Percentiles rank a stretch among this genome's conserved stretches.
Conservation (phyloP, 2,329 filamentous ascomycete species). For the Ophiocordyceps camponoti-rufipedis region DNA sequence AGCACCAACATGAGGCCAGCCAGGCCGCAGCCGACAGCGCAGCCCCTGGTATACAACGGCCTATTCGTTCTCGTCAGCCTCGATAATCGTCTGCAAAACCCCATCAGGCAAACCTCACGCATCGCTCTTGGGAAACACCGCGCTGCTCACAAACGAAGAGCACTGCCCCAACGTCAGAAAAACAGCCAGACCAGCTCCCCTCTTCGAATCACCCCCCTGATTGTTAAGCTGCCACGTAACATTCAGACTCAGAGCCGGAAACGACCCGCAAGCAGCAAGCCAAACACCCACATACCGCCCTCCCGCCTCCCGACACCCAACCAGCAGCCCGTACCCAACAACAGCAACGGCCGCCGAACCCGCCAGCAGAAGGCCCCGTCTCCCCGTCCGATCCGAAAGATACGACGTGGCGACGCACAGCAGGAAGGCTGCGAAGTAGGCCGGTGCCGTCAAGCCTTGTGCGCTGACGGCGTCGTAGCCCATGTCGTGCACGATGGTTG, state of each 20-base stretch:
- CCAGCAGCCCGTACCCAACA: constrained; percentile 13
- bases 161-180: constrained; percentile 11
- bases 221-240: constrained; percentile 15
- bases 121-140: constrained; percentile 8
- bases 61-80: constrained; percentile 1
- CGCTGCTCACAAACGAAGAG: constrained; percentile 11
- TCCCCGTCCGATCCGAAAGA: constrained; percentile 16
- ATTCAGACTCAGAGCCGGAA: constrained; percentile 9
- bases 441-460: constrained; percentile 21
- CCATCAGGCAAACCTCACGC: constrained; percentile 1
- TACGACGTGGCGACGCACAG: constrained; percentile 12
- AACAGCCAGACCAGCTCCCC: constrained; percentile 6
- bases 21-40: constrained; percentile 6
- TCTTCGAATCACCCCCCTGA: constrained; percentile 11
- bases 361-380: constrained; percentile 15
- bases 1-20: constrained; percentile 4
- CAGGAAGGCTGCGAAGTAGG: constrained; percentile 20
- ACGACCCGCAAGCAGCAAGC: constrained; percentile 16
- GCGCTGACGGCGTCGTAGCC: constrained; percentile 19
- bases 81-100: neutral
- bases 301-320: constrained; percentile 8
- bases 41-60: constrained; percentile 5
- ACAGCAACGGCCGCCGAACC: constrained; percentile 6
- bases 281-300: constrained; percentile 18
- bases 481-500: constrained; percentile 20